Base-by-base conservation (phyloP, 352 stramenopile species). In the Pseudoperonospora humuli region DNA sequence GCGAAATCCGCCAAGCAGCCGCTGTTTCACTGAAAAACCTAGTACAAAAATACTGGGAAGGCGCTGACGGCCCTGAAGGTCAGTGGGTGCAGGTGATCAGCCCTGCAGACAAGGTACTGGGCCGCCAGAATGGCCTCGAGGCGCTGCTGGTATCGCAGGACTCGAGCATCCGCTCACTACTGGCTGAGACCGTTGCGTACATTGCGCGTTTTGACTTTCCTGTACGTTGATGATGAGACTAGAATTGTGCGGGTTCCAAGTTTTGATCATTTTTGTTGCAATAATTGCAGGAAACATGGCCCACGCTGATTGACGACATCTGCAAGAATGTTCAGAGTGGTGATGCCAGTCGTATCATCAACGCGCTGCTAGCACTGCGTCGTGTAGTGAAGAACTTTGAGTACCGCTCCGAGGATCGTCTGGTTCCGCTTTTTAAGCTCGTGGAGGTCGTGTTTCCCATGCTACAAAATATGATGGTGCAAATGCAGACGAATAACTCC, bases 321-420 rank as follows among this genome's bases (percentile, higher is more conserved):
- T 80, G 75, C 52, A 77, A 76, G 37, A 95, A 96, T 57, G 84
- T 98, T 45, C 83, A 93, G 61, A 86, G 73, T 46, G 79, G 81
- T 44, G 79, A 95, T 47, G 74, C 75, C 36, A 87, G 60, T 52
- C 75, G 80, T 43, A 93, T 91, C 51, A 86, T 86, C 54, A 90
- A 89, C 39, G 81, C 93, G n/a, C 68, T 99, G 20, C 66, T 98
- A 39, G 92, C 93, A 17, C 57, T 98, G 43, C 85, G 96, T 28
- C 96, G 96, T 60, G 74, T 99, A 28, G 93, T 96, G 54, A 99
- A 98, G 74, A 89, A 96, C 56, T 99, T 97, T 63, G 96, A 99
- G 67, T 99, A 97, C 80, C 96, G 96, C 54, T 73, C 67, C 14
- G 86, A 95, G 17, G 95, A 97, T 50, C 69, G 87, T 24, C 64